Conservation (phyloP, 768 basidiomycete genomes). For the Amanita pallidorosea region DNA sequence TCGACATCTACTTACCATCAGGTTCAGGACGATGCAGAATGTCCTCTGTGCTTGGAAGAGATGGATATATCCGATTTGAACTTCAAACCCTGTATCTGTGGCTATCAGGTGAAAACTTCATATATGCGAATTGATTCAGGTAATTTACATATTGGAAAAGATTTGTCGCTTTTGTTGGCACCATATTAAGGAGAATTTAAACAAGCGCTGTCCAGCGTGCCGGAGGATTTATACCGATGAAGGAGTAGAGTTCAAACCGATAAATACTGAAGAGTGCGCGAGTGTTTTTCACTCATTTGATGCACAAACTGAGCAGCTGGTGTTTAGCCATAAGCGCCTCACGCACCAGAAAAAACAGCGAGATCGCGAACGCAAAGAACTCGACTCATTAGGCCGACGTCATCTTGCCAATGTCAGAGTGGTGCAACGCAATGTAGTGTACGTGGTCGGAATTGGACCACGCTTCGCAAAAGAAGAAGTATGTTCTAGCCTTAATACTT, state of each 20-base stretch:
- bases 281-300: constrained; percentile 9
- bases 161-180: constrained; percentile 99
- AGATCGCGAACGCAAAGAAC: constrained; percentile 92
- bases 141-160: constrained; percentile 37
- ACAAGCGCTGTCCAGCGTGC: constrained; percentile 95
- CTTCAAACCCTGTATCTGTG: constrained; percentile 98
- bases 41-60: constrained; percentile 95
- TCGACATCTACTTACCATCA: constrained; percentile 6
- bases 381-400: constrained; percentile 75
- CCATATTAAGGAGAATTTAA: constrained; percentile 93
- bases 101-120: constrained; percentile 68
- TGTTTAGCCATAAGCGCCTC: constrained; percentile 78
- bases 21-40: constrained; percentile 88
- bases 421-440: constrained; percentile 93
- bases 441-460: constrained; percentile 91
- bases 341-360: constrained; percentile 92
- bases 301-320: constrained; percentile 8
- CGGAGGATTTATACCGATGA: constrained; percentile 89
- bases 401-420: constrained; percentile 90
- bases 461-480: constrained; percentile 97
- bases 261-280: constrained; percentile 90
- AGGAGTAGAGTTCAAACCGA: constrained; percentile 88
- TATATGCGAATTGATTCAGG: constrained; percentile 6
- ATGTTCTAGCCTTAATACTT: constrained; percentile 14
- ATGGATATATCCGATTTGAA: constrained; percentile 99